Base-by-base conservation (phyloP, 352 stramenopile species). In the Phytophthora capsici region DNA sequence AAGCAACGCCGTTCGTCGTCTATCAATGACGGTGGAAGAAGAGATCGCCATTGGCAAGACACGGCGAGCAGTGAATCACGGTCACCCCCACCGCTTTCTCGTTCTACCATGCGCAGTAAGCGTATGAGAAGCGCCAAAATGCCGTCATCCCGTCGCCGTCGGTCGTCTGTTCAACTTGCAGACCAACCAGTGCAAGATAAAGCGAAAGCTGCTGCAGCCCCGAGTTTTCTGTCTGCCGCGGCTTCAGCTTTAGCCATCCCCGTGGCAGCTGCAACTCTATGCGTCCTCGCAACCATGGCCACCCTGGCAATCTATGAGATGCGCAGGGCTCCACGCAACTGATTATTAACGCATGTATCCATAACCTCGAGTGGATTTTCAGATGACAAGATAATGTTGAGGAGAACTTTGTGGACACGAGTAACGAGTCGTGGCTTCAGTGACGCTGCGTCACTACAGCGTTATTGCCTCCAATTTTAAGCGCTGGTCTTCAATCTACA, bases 241-340 rank as follows among this genome's bases (percentile, higher is more conserved):
- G 57, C 53, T 43, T 74, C 71, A 6, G 66, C 48, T 55, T 41
- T 77, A 23, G 65, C 57, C 16, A 63, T 71, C 30, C 63, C 71
- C 14, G 58, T 80, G 4, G 60, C 59, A 45, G 64, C 68, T 49
- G 57, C 48, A 59, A 77, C 64, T n/a, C 13, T 80, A 16, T 77
- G 64, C 28, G 50, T 76, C 16, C 37, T 75, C n/a, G 63, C 63
- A 41, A 70, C 71, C 28, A 59, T 74, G 57, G 48, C 61, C n/a
- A 71, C 66, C 19, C 8, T 73, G 1, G 61, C 65, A 10, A 66
- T 80, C 30, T 71, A 57, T 47, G 59, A 68, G 22, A 63, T 73
- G 55, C 71, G 71, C 13, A 67, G 61, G 10, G 22, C 36, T 28
- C 26, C 44, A 23, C 63, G 65, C 48, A 68, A 70, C 17, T 73